phyloP scores from a whole-genome alignment of 306 rosid genomes.

The barrel medic (Medicago truncatula) region DNA sequence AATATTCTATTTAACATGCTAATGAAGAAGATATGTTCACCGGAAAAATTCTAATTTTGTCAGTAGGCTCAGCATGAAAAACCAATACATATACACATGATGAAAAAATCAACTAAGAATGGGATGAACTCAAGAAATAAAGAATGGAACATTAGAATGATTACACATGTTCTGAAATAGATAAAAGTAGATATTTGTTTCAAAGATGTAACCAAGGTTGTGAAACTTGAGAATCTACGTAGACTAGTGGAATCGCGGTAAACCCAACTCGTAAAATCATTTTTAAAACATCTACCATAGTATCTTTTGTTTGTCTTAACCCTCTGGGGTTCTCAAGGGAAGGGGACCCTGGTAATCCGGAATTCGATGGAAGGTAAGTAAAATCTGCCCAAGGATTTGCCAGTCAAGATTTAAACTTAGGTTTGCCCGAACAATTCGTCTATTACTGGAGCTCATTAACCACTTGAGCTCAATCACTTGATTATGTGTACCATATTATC shows the following conservation, averaged over 20 bases:
- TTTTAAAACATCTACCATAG: not conserved
- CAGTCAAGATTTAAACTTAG: too few relatives aligned
- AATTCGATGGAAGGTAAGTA: too few relatives aligned
- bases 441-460: too few relatives aligned
- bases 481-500: not conserved
- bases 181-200: conserved; percentile 6
- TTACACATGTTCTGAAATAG: not conserved
- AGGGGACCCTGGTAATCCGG: too few relatives aligned
- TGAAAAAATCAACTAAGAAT: not conserved
- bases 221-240: not conserved
- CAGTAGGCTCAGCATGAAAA: not conserved
- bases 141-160: not conserved
- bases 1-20: not conserved
- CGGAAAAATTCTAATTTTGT: not conserved
- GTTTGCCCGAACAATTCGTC: too few relatives aligned
- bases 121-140: not conserved
- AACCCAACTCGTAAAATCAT: not conserved
- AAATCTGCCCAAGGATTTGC: too few relatives aligned
- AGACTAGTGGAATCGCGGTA: not conserved
- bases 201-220: not conserved
- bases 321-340: too few relatives aligned
- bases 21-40: conserved; percentile 1
- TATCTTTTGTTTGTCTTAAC: not conserved
- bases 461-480: too few relatives aligned
- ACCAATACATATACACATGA: not conserved